Percentiles rank a stretch among this genome's conserved stretches.
These are phyloP conservation scores for Salix purpurea DNA, from an alignment of 345 rosid genomes.

Conservation along the genomic window DNA sequence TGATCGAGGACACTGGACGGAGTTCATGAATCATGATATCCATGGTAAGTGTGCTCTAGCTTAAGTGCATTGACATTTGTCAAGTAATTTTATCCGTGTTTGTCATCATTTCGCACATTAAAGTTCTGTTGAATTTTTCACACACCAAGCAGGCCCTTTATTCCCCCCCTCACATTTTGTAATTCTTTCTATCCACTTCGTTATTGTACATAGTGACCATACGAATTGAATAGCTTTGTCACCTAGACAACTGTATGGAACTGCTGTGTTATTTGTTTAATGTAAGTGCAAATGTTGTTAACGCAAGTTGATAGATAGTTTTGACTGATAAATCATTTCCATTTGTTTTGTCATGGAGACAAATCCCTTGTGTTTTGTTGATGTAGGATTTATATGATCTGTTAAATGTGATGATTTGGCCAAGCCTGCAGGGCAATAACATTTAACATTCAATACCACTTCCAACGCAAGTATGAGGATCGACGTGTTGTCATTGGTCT, in stretches of 20 bases:
- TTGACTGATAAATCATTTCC: neutral
- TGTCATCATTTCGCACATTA: conserved; percentile 14
- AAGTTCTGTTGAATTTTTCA: conserved; percentile 12
- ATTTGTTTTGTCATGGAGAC: neutral
- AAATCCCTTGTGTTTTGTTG: no score
- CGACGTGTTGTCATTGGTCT: neutral
- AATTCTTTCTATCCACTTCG: conserved; percentile 25
- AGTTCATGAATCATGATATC: conserved; percentile 33
- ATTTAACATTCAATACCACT: neutral
- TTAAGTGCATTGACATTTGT: conserved; percentile 2
- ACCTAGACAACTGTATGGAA: conserved; percentile 20
- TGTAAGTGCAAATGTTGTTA: conserved; percentile 13
- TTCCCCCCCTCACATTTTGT: conserved; percentile 1
- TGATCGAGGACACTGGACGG: conserved; percentile 67
- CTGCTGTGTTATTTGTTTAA: conserved; percentile 14
- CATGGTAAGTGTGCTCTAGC: conserved; percentile 27
- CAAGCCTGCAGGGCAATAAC: neutral
- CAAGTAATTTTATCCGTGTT: conserved; percentile 7
- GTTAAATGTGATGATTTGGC: neutral
- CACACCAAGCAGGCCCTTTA: conserved; percentile 2
- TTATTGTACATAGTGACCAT: conserved; percentile 38
- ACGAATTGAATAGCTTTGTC: conserved; percentile 16
- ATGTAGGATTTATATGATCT: no score
- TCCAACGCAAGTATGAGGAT: neutral
- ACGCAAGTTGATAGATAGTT: neutral